A percentile compares a stretch with the other conserved stretches of the same genome.
phyloP scores from a whole-genome alignment of 225 moss, liverwort and hornwort genomes.

The Polytrichum commune region DNA sequence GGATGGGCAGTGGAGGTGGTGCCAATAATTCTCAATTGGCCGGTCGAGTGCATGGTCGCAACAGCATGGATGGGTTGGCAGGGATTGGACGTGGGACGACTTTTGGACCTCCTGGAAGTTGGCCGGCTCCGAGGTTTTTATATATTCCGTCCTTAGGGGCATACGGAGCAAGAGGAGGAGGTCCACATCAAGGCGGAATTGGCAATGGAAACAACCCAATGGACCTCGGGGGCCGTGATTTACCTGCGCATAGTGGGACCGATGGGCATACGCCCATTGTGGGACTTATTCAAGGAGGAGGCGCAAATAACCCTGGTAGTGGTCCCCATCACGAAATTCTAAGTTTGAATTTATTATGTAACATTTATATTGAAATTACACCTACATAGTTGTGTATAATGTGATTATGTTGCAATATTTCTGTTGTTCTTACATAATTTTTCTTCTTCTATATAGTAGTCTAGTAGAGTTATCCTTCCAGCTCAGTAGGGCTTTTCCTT shows the following conservation, averaged over 20 bases:
- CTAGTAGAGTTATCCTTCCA: too few species aligned
- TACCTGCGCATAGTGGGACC: constrained; percentile 37
- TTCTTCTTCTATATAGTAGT: too few species aligned
- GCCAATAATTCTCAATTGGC: constrained; percentile 23
- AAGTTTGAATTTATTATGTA: too few species aligned
- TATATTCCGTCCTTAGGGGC: constrained; percentile 51
- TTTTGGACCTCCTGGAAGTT: constrained; percentile 45
- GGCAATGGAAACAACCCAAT: constrained; percentile 35
- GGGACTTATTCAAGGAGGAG: constrained; percentile 39
- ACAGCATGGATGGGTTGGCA: constrained; percentile 49
- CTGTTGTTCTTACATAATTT: too few species aligned
- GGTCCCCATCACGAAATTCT: background rate
- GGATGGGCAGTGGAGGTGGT: constrained; percentile 20
- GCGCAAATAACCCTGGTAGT: constrained; percentile 14
- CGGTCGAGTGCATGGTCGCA: constrained; percentile 42
- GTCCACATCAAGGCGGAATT: constrained; percentile 30
- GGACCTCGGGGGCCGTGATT: constrained; percentile 32
- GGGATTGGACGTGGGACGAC: constrained; percentile 50
- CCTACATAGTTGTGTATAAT: too few species aligned
- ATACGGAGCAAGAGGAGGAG: constrained; percentile 37
- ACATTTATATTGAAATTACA: too few species aligned
- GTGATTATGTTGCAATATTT: too few species aligned
- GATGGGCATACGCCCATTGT: constrained; percentile 16
- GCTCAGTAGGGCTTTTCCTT: too few species aligned
- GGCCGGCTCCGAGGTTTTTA: constrained; percentile 50